A percentile compares a stretch with the other conserved stretches of the same genome.
Evolutionary conservation across 1,139 yeast genomes (phyloP).

Genomic region (Sporopachydermia cereana): DNA sequence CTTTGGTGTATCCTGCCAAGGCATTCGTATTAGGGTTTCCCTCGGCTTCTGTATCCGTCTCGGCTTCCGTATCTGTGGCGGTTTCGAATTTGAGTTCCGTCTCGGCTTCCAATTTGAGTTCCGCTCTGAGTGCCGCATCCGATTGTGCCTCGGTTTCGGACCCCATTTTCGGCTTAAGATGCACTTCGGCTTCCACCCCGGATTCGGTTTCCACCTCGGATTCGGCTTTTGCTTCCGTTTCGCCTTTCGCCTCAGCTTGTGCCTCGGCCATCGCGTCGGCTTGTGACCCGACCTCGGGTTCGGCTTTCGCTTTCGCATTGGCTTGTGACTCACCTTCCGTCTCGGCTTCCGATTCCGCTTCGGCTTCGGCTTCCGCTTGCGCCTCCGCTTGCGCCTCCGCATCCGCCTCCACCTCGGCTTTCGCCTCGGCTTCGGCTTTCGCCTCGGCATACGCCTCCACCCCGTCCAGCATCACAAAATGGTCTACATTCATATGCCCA

Average conservation of each 20-base stretch:
- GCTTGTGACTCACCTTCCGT: constrained; percentile 7
- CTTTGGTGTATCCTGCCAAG: too few species aligned
- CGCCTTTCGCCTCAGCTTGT: constrained; percentile 8
- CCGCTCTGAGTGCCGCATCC: too few species aligned
- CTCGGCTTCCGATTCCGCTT: background rate
- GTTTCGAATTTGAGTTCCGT: too few species aligned
- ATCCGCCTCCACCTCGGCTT: constrained; percentile 4
- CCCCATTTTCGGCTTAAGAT: too few species aligned
- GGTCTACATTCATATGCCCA: constrained; percentile 82
- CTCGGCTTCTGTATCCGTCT: too few species aligned
- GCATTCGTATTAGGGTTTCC: too few species aligned
- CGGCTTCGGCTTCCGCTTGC: background rate
- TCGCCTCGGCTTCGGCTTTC: constrained; percentile 6
- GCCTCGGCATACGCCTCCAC: constrained; percentile 38
- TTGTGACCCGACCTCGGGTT: too few species aligned
- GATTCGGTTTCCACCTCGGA: too few species aligned
- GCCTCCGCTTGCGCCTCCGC: background rate
- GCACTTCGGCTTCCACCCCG: too few species aligned
- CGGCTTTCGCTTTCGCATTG: constrained; percentile 9
- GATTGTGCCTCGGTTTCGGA: too few species aligned
- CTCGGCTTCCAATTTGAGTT: too few species aligned
- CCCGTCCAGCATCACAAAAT: constrained; percentile 63
- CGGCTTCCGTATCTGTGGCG: too few species aligned
- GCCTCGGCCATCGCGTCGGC: background rate
- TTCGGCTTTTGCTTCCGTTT: constrained; percentile 9